Conservation (phyloP, 345 rosid genomes). For the Cardamine chenopodiifolia region DNA sequence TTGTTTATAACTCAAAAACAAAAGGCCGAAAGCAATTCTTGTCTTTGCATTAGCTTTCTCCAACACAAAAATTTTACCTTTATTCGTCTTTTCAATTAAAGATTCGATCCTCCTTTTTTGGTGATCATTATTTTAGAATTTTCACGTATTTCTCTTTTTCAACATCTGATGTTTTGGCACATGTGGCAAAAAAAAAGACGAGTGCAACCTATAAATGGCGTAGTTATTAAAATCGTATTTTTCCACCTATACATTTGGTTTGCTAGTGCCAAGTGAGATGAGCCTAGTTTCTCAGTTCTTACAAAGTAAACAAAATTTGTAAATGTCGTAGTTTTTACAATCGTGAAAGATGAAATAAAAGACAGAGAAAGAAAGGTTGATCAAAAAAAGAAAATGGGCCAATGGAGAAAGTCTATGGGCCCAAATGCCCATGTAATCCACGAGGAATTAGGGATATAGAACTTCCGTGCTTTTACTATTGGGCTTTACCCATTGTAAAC, state of each 20-base stretch:
- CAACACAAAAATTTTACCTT: conserved; percentile 29
- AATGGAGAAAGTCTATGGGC: background rate
- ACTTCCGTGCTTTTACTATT: background rate
- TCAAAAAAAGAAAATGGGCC: background rate
- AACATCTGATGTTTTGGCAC: background rate
- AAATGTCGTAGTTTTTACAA: background rate
- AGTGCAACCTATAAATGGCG: no score
- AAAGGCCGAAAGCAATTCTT: conserved; percentile 44
- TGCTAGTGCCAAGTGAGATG: background rate
- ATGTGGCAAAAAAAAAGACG: background rate
- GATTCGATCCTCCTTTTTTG: background rate
- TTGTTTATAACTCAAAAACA: conserved; percentile 28
- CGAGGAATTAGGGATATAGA: background rate
- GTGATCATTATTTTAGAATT: background rate
- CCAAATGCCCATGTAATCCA: background rate
- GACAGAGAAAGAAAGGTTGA: background rate
- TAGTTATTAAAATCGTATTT: no score
- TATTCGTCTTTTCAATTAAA: conserved; percentile 23
- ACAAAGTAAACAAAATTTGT: background rate
- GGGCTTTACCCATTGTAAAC: background rate
- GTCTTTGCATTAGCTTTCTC: conserved; percentile 38
- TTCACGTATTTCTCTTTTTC: background rate
- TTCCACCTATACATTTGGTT: background rate
- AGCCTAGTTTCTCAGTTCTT: background rate
- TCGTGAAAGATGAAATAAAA: background rate